Percentiles rank a stretch among this genome's conserved stretches.
Evolutionary conservation across 768 basidiomycete species (phyloP).

Genomic region (Sutorius australiensis): DNA sequence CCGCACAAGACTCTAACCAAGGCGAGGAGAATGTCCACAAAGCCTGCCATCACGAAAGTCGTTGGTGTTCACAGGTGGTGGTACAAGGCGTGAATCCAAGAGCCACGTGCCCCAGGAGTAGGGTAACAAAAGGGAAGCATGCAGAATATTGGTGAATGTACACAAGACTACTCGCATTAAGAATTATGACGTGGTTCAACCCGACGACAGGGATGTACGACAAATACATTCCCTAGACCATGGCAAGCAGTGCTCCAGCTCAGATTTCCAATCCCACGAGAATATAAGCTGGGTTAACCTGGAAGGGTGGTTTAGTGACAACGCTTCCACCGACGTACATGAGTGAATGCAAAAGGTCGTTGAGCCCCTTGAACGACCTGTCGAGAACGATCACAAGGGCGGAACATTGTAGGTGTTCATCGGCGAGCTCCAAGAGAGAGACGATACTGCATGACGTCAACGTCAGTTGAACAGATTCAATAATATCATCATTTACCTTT

Average conservation of each 20-base stretch:
- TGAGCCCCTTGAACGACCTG: conserved; percentile 63
- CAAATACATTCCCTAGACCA: conserved; percentile 30
- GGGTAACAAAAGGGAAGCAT: neutral
- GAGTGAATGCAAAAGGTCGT: conserved; percentile 77
- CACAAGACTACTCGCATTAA: conserved; percentile 7
- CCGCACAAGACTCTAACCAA: conserved; percentile 25
- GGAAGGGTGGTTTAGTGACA: conserved; percentile 76
- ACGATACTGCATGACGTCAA: conserved; percentile 57
- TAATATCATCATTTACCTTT: conserved; percentile 53
- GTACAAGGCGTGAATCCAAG: neutral
- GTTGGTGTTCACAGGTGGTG: neutral
- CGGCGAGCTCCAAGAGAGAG: conserved; percentile 82
- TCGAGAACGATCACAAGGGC: conserved; percentile 79
- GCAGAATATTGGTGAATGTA: conserved; percentile 5
- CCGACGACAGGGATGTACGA: conserved; percentile 20
- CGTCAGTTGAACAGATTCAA: conserved; percentile 1
- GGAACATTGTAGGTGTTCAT: conserved; percentile 75
- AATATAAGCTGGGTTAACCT: conserved; percentile 71
- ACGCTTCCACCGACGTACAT: conserved; percentile 91
- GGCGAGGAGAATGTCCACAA: conserved; percentile 26
- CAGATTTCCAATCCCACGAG: conserved; percentile 85
- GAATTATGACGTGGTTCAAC: conserved; percentile 16
- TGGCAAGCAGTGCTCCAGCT: neutral
- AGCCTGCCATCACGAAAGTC: conserved; percentile 15
- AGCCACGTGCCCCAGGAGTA: neutral